Conservation (phyloP, 208 protist species). For the Crithidia thermophila region DNA sequence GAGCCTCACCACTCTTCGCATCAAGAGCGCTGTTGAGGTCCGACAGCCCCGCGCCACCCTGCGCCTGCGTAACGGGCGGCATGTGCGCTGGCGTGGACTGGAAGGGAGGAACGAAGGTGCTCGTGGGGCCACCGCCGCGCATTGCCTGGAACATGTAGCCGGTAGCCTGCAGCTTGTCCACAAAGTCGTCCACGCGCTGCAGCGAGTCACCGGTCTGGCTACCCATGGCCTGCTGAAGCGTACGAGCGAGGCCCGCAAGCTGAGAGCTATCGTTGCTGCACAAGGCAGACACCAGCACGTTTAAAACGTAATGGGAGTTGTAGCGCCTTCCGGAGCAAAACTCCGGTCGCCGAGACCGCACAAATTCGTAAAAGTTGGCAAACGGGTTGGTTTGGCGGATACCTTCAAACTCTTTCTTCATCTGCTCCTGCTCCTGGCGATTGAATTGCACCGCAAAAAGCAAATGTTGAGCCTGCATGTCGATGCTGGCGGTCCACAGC, state of each 20-base stretch:
- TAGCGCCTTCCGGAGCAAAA: slow-evolving; percentile 65
- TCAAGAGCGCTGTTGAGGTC: slow-evolving; percentile 21
- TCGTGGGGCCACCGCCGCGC: neutral
- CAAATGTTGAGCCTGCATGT: slow-evolving; percentile 67
- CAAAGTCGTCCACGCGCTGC: slow-evolving; percentile 65
- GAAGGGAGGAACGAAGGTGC: neutral
- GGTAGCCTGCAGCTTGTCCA: slow-evolving; percentile 40
- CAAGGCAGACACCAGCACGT: slow-evolving; percentile 35
- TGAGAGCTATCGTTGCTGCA: slow-evolving; percentile 36
- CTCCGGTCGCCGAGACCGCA: slow-evolving; percentile 45
- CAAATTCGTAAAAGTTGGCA: slow-evolving; percentile 67
- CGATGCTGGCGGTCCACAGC: slow-evolving; percentile 60
- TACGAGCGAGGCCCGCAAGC: slow-evolving; percentile 41
- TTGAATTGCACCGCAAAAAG: slow-evolving; percentile 77
- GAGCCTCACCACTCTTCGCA: slow-evolving; percentile 19
- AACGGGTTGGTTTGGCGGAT: slow-evolving; percentile 57
- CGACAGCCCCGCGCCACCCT: slow-evolving; percentile 7
- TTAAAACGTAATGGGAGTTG: slow-evolving; percentile 38
- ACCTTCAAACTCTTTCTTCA: slow-evolving; percentile 53
- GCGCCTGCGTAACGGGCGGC: neutral
- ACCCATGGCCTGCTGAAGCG: slow-evolving; percentile 43
- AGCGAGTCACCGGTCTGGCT: slow-evolving; percentile 29
- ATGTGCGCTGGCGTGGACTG: slow-evolving; percentile 13
- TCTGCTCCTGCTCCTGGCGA: slow-evolving; percentile 35
- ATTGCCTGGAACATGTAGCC: slow-evolving; percentile 13